Percentiles rank a stretch among this genome's conserved stretches.
Evolutionary conservation across 805 yeast species (phyloP).

Genomic region (Ogataea ganodermae): DNA sequence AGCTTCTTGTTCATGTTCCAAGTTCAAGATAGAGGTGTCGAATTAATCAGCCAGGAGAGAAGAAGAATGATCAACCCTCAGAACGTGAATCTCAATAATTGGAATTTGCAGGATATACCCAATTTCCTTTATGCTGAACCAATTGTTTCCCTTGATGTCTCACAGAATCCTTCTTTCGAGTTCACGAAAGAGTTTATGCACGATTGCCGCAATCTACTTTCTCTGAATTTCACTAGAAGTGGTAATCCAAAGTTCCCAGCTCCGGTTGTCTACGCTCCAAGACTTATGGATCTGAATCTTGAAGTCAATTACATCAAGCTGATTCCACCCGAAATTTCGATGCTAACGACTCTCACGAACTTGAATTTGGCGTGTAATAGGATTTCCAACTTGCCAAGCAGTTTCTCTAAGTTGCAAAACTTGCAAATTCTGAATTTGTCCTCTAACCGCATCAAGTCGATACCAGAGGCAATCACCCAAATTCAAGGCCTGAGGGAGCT

Average conservation of each 20-base stretch:
- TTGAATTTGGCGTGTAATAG: slow-evolving; percentile 78
- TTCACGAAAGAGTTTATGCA: slow-evolving; percentile 86
- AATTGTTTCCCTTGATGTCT: slow-evolving; percentile 78
- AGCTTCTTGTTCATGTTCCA: slow-evolving; percentile 81
- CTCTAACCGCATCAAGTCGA: slow-evolving; percentile 66
- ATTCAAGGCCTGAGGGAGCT: slow-evolving; percentile 62
- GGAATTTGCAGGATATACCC: slow-evolving; percentile 82
- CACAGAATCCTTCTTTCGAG: slow-evolving; percentile 82
- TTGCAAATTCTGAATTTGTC: slow-evolving; percentile 70
- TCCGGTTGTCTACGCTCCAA: slow-evolving; percentile 68
- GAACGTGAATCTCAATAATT: slow-evolving; percentile 69
- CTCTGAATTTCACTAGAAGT: slow-evolving; percentile 68
- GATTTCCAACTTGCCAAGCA: slow-evolving; percentile 59
- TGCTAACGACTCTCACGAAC: slow-evolving; percentile 54
- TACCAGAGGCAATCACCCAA: slow-evolving; percentile 66
- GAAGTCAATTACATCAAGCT: slow-evolving; percentile 75
- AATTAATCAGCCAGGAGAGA: slow-evolving; percentile 34
- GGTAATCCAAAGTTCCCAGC: slow-evolving; percentile 75
- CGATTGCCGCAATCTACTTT: slow-evolving; percentile 66
- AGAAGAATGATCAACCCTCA: slow-evolving; percentile 58
- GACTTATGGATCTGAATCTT: slow-evolving; percentile 66
- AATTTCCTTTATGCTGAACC: slow-evolving; percentile 79
- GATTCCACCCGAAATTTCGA: slow-evolving; percentile 58
- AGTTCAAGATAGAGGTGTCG: slow-evolving; percentile 67
- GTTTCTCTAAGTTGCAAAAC: slow-evolving; percentile 55